A percentile compares a stretch with the other conserved stretches of the same genome.
These are phyloP conservation scores for Pleomassaria siparia DNA, from an alignment of 2,329 filamentous ascomycete genomes.

Conservation along the genomic window DNA sequence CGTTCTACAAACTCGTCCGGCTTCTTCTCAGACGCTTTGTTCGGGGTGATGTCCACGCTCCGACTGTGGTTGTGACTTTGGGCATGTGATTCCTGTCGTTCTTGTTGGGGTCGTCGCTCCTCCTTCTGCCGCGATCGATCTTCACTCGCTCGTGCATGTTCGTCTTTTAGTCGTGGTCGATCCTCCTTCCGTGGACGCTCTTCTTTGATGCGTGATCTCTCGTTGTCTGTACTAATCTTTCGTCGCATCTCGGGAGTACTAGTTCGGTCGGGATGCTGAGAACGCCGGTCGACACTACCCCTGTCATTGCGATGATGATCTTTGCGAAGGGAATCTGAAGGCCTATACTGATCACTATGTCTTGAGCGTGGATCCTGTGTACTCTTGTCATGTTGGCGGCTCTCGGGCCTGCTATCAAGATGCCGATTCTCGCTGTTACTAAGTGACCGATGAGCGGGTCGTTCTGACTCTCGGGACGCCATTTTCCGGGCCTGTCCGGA, in stretches of 20 bases:
- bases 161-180: constrained; percentile 1
- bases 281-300: constrained; percentile 42
- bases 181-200: constrained; percentile 17
- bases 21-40: constrained; percentile 21
- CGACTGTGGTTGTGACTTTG: constrained; percentile 27
- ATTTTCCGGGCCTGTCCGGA: constrained; percentile 39
- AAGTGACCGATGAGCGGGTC: constrained; percentile 38
- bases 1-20: constrained; percentile 53
- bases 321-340: constrained; percentile 33
- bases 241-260: constrained; percentile 49
- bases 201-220: constrained; percentile 56
- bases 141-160: neutral
- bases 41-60: constrained; percentile 28
- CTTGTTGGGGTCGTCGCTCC: constrained; percentile 46
- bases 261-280: constrained; percentile 35
- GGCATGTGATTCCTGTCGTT: constrained; percentile 40
- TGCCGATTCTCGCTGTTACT: constrained; percentile 42
- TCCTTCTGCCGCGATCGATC: constrained; percentile 44
- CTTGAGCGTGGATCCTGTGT: constrained; percentile 30
- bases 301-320: constrained; percentile 41
- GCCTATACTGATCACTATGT: constrained; percentile 40
- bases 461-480: constrained; percentile 39
- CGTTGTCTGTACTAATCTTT: constrained; percentile 52
- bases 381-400: constrained; percentile 30
- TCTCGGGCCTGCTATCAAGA: constrained; percentile 33